Evolutionary conservation across 2,329 filamentous ascomycete genomes (phyloP).

Genomic region (Aspergillus bombycis): DNA sequence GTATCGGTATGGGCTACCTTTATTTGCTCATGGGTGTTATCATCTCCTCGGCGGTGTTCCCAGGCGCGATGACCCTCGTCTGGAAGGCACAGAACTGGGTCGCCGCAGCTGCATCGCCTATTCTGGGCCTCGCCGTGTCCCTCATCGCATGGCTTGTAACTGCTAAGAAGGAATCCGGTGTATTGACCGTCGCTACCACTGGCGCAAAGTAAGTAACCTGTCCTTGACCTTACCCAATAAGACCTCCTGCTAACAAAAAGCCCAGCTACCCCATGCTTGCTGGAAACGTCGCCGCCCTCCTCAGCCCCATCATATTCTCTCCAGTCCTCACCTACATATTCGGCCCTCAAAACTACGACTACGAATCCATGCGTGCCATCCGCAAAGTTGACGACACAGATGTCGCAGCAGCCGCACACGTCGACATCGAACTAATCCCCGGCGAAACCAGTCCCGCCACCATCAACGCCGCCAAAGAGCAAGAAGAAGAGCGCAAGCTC

Average conservation of each 20-base stretch:
- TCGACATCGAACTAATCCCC: conserved; percentile 67
- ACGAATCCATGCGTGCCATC: conserved; percentile 79
- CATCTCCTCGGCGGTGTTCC: conserved; percentile 82
- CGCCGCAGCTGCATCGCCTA: conserved; percentile 70
- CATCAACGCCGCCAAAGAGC: conserved; percentile 41
- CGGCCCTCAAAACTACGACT: conserved; percentile 79
- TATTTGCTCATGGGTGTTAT: conserved; percentile 92
- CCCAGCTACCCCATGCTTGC: conserved; percentile 75
- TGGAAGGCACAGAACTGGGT: conserved; percentile 80
- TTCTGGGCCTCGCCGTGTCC: conserved; percentile 69
- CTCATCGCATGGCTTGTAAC: conserved; percentile 80
- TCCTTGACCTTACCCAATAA: not conserved
- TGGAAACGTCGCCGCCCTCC: conserved; percentile 80
- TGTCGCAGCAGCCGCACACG: conserved; percentile 62
- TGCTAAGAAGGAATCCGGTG: conserved; percentile 68
- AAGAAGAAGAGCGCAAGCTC: conserved; percentile 54
- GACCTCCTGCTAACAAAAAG: conserved; percentile 10
- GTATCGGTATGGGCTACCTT: conserved; percentile 84
- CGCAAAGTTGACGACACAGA: conserved; percentile 78
- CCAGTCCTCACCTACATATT: conserved; percentile 74
- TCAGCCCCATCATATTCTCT: conserved; percentile 74
- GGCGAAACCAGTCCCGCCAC: conserved; percentile 47
- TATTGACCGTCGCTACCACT: conserved; percentile 71
- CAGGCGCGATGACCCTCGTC: conserved; percentile 76
- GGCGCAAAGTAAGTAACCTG: conserved; percentile 66